Percentiles rank a stretch among this genome's conserved stretches.
Conservation (phyloP, 2,329 filamentous ascomycete species). For the Colletotrichum higginsianum region DNA sequence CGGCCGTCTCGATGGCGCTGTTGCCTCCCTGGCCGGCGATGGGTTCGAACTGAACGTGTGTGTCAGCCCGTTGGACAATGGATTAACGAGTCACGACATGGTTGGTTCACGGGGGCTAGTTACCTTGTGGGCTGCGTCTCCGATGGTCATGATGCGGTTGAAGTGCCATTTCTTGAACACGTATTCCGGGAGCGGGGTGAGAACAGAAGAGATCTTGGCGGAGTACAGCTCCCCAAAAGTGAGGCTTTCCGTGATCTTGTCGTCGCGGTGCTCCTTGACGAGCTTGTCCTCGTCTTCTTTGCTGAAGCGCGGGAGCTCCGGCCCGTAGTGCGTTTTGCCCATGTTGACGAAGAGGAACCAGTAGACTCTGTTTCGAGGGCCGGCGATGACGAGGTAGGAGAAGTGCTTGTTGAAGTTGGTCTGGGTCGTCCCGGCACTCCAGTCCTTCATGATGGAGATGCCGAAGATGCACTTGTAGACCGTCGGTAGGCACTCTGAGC, state of each 20-base stretch:
- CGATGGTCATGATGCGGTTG: constrained; percentile 49
- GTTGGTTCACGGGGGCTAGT: not conserved
- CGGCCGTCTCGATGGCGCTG: constrained; percentile 47
- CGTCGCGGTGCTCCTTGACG: constrained; percentile 45
- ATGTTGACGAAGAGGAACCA: constrained; percentile 53
- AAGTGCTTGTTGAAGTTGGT: constrained; percentile 45
- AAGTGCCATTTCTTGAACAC: constrained; percentile 54
- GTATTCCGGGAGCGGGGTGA: constrained; percentile 53
- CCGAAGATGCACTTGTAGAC: constrained; percentile 56
- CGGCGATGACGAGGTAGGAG: constrained; percentile 49
- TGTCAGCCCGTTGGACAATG: not conserved
- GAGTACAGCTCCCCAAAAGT: constrained; percentile 52
- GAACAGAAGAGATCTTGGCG: constrained; percentile 46
- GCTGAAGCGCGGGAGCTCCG: constrained; percentile 49
- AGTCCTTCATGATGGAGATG: constrained; percentile 50
- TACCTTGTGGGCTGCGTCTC: constrained; percentile 54
- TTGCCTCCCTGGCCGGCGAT: constrained; percentile 49
- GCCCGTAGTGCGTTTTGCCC: constrained; percentile 8
- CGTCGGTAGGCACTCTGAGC: constrained; percentile 17
- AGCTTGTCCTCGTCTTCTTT: constrained; percentile 51
- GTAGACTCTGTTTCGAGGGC: constrained; percentile 50
- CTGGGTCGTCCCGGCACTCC: constrained; percentile 42
- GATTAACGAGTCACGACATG: not conserved
- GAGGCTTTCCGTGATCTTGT: constrained; percentile 45
- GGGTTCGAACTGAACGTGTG: constrained; percentile 45